Conservation (phyloP, 2,329 filamentous ascomycete genomes). For the Aspergillus niger region DNA sequence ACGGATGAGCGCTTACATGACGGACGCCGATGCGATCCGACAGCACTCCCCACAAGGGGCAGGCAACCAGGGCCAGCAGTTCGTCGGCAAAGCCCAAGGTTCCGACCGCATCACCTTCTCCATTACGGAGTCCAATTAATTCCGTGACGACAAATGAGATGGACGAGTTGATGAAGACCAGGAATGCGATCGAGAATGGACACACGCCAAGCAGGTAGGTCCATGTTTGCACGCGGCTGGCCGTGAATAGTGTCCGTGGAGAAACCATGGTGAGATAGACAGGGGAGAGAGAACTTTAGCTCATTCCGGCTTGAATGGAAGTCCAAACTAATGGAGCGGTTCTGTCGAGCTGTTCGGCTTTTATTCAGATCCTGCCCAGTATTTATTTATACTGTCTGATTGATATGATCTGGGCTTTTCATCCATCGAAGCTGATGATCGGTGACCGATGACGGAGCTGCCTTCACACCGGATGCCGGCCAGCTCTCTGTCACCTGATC, state of each 20-base stretch:
- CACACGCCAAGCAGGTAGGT: slow-evolving; percentile 65
- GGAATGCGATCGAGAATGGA: slow-evolving; percentile 65
- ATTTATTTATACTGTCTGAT: not conserved
- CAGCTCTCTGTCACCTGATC: slow-evolving; percentile 19
- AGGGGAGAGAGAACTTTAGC: not conserved
- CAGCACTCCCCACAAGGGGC: slow-evolving; percentile 52
- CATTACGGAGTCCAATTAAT: slow-evolving; percentile 57
- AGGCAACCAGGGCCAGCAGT: slow-evolving; percentile 50
- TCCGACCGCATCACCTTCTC: slow-evolving; percentile 63
- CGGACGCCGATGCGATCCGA: slow-evolving; percentile 53
- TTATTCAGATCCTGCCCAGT: not conserved
- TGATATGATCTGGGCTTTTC: too few relatives aligned
- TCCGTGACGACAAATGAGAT: slow-evolving; percentile 67
- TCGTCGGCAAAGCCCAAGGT: slow-evolving; percentile 54
- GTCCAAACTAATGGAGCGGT: not conserved
- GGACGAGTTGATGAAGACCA: slow-evolving; percentile 66
- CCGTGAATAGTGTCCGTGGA: slow-evolving; percentile 53
- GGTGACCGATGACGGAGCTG: not conserved
- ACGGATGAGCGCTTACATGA: slow-evolving; percentile 38
- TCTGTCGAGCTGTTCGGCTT: not conserved
- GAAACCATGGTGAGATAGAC: slow-evolving; percentile 28
- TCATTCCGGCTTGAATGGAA: not conserved
- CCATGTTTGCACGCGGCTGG: slow-evolving; percentile 57
- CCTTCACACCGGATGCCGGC: not conserved
- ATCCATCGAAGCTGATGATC: not conserved